These are phyloP conservation scores for Lachancea thermotolerans DNA, from an alignment of 805 yeast genomes.

Conservation along the genomic window DNA sequence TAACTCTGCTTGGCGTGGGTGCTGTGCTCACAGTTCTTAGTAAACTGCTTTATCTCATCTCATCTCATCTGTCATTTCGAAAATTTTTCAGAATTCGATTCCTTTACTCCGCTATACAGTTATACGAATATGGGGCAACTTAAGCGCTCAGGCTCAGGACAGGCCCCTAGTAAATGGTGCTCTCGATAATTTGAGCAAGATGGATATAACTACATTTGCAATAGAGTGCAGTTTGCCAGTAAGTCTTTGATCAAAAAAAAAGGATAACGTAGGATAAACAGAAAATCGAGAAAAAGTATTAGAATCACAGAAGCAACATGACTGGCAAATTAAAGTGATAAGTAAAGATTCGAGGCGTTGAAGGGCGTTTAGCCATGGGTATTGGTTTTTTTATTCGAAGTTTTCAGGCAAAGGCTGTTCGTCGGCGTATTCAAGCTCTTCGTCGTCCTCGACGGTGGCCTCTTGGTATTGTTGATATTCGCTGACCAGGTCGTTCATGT, in stretches of 20 bases:
- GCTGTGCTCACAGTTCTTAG: background rate
- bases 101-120: background rate
- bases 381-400: conserved; percentile 17
- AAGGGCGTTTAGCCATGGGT: background rate
- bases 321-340: background rate
- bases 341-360: background rate
- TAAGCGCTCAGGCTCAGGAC: background rate
- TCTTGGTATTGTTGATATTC: conserved; percentile 93
- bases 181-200: background rate
- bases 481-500: conserved; percentile 80
- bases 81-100: background rate
- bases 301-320: background rate
- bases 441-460: conserved; percentile 69
- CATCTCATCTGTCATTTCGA: background rate
- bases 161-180: too few relatives aligned
- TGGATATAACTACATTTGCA: background rate
- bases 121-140: background rate
- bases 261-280: too few relatives aligned
- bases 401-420: conserved; percentile 31
- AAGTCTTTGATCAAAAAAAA: too few relatives aligned
- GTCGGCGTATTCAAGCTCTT: conserved; percentile 61
- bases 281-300: too few relatives aligned
- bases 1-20: background rate
- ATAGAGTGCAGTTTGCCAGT: too few relatives aligned
- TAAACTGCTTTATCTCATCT: conserved; percentile 4